phyloP scores from a whole-genome alignment of 495 filamentous ascomycete genomes.

The Aspergillus cristatus region DNA sequence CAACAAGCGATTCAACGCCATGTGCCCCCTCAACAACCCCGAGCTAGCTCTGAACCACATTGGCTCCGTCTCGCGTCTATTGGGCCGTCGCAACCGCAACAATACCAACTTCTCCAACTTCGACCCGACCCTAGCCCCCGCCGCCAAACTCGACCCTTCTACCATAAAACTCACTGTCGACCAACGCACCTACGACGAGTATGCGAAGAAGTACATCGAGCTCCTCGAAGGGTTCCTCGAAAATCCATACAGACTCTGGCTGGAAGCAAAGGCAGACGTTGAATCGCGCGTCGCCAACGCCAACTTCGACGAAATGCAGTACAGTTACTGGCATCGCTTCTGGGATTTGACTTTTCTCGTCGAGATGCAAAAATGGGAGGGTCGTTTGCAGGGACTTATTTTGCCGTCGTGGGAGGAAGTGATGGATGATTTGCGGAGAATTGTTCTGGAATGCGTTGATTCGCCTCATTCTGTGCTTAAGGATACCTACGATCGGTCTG shows the following conservation, averaged over 20 bases:
- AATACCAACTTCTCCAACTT: conserved; percentile 6
- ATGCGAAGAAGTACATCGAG: conserved; percentile 1
- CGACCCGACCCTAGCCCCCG: conserved; percentile 9
- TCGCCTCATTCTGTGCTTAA: too few species aligned
- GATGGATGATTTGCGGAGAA: conserved; percentile 13
- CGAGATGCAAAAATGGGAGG: conserved; percentile 21
- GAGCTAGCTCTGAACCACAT: conserved; percentile 3
- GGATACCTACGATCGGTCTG: too few species aligned
- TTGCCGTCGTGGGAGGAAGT: conserved; percentile 19
- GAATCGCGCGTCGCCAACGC: neutral
- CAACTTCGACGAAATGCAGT: conserved; percentile 3
- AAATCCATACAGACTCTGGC: conserved; percentile 5
- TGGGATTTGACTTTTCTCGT: conserved; percentile 11
- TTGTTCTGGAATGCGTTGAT: conserved; percentile 18
- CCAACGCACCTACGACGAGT: conserved; percentile 10
- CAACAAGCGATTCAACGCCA: conserved; percentile 8
- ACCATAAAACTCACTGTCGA: conserved; percentile 8
- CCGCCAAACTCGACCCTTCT: conserved; percentile 8
- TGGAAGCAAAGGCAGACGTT: conserved; percentile 3
- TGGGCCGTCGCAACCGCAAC: conserved; percentile 10
- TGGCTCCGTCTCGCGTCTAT: conserved; percentile 13
- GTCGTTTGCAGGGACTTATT: neutral
- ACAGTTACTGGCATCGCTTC: conserved; percentile 14
- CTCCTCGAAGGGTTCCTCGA: conserved; percentile 4
- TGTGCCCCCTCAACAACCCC: conserved; percentile 9